These are phyloP conservation scores for Avicennia marina DNA, from an alignment of 257 asterid species.

Conservation along the genomic window DNA sequence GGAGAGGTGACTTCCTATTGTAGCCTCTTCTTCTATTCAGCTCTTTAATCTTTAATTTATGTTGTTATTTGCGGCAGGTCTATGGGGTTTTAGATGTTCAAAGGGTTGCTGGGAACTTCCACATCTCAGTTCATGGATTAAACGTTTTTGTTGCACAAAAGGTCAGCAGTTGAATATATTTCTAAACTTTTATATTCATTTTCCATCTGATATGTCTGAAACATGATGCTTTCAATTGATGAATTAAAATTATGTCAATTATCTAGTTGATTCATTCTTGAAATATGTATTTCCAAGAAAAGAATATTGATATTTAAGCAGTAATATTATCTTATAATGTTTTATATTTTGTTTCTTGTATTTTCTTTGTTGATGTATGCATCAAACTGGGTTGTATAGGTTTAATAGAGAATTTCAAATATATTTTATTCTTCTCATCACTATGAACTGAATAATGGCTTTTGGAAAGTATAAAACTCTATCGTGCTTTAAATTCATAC, in stretches of 20 bases:
- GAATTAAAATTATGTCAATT: not conserved
- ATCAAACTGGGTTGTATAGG: too few species aligned
- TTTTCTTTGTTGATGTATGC: too few species aligned
- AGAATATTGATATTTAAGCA: not conserved
- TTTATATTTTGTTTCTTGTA: not conserved
- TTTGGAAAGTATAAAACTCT: too few species aligned
- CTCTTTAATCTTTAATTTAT: not conserved
- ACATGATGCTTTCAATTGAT: not conserved
- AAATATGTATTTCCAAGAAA: too few species aligned
- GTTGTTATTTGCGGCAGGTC: conserved; percentile 48
- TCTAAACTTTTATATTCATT: not conserved
- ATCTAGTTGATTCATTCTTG: not conserved
- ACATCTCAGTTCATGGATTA: conserved; percentile 90
- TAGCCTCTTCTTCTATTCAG: too few species aligned
- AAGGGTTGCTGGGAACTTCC: conserved; percentile 99
- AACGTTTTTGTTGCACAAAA: conserved; percentile 89
- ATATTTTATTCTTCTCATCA: too few species aligned
- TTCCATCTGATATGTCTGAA: not conserved
- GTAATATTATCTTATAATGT: too few species aligned
- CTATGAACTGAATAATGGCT: too few species aligned
- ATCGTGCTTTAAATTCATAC: too few species aligned
- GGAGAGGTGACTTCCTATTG: not conserved
- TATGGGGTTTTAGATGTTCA: conserved; percentile 95
- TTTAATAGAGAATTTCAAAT: too few species aligned
- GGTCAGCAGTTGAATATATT: conserved; percentile 28